Base-by-base conservation (phyloP, 2,329 filamentous ascomycete species). In the Exophiala sideris region DNA sequence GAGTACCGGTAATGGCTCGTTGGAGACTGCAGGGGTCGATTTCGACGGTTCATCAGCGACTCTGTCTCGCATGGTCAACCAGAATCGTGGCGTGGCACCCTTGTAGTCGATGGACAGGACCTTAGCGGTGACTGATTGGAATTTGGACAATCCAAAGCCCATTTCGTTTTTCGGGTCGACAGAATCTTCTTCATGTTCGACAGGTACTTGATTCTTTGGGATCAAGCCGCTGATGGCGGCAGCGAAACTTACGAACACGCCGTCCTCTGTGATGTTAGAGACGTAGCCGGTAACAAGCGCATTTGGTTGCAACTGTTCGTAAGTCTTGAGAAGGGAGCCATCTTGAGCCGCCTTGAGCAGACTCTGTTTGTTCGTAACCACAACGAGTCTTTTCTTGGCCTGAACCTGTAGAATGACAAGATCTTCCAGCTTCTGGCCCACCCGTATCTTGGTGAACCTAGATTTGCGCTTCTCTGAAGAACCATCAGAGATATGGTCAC, bases 341-440 rank as follows among this genome's bases (percentile, higher is more conserved):
- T 86, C 78, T 68, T 87, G 86, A 46, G 85, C 81, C 48, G 87
- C 90, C 63, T 87, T 83, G 54, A 95, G 77, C 21, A 99, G 76
- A 65, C 85, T 91, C 34, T 88, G 85, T 72, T 96, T 96, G 70
- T 88, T 88, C 2, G 88, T 88, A 3, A 99, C 75, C 9, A 84
- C 80, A 51, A 96, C 82, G 38, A 87, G 82, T 45, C 86, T 84
- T 51, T 88, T 88, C 56, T 85, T 81, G 59, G 90, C 84, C 57
- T 91, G 82, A 70, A 96, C 96, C 64, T 90, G 85, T n/a, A 99
- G 74, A 11, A 97, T 83, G 35, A 95, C 76, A n/a, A 99, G 76
- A 48, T 94, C 86, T 14, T 84, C 82, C 42, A 99, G 74, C 21
- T 83, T 88, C 72, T 96, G 90, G 2, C 91, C 92, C 45, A 95